Base-by-base conservation (phyloP, 768 basidiomycete genomes). In the Mrakia gelida region DNA sequence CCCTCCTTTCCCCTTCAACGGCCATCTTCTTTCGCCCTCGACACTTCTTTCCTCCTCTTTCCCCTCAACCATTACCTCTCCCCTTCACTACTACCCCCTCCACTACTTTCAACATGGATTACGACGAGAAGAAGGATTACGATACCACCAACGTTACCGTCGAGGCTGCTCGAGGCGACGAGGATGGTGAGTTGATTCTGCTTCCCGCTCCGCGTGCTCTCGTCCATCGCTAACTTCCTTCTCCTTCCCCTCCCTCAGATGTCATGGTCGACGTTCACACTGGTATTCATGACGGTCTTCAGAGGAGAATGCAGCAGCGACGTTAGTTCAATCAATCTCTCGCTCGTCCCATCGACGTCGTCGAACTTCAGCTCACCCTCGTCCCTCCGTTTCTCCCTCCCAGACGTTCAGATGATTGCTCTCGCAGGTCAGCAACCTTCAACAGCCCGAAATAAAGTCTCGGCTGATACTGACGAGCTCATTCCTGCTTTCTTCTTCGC, bases 221-320 rank as follows among this genome's bases (percentile, higher is more conserved):
- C 59, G 10, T 13, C 3, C 28, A 28, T 59, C 59, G 59, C 59
- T 59, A 23, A 59, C 59, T 28, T 59, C 26, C 15, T 34, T 41
- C 34, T 9, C 6, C 65, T 23, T 26, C 9, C 41, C 11, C 6
- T 43, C 41, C 41, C 41, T 56, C 72, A 56, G 71, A 65, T 41
- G 71, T 78, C 61, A 13, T 26, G 7, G 21, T 72, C 23, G 77
- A 78, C 28, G 77, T 78, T 9, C 70, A 78, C 52, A 59, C 71
- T 13, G 71, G 72, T 67, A 34, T 78, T 38, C 32, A 30, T 38
- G 92, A 92, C 81, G 87, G 86, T 43, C 91, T 92, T 7, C 91
- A 92, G 81, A 88, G 91, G 41, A 88, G 88, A 54, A 87, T 92
- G 54, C 89, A 91, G 84, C 91, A 92, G 84, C 89, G 91, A 52